Conservation (phyloP, 257 asterid genomes). For the Plectranthus barbatus region DNA sequence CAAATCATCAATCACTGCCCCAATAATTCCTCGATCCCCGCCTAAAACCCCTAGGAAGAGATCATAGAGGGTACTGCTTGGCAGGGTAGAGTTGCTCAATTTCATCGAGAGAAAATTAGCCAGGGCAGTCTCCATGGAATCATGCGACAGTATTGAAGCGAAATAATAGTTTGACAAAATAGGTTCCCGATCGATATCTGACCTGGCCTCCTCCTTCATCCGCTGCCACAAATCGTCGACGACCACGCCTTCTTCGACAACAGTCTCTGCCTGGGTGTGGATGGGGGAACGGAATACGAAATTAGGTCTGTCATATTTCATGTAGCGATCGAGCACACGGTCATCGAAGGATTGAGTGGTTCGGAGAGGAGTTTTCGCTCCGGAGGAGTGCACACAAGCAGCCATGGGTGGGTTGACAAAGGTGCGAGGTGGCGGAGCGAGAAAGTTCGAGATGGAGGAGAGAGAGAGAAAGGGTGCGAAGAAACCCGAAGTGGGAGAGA, state of each 20-base stretch:
- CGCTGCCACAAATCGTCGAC: constrained; percentile 27
- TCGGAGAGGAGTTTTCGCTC: constrained; percentile 17
- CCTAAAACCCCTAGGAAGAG: constrained; percentile 27
- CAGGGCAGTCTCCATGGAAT: constrained; percentile 32
- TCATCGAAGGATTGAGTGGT: constrained; percentile 21
- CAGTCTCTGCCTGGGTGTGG: neutral
- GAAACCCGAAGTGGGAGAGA: constrained; percentile 1
- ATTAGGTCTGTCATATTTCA: constrained; percentile 20
- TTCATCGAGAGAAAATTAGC: constrained; percentile 31
- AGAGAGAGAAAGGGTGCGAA: constrained; percentile 18
- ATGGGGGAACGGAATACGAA: constrained; percentile 12
- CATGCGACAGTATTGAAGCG: constrained; percentile 25
- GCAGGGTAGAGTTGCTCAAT: constrained; percentile 35
- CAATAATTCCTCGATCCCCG: constrained; percentile 26
- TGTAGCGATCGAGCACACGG: neutral
- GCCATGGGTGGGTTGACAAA: constrained; percentile 18
- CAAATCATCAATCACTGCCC: constrained; percentile 30
- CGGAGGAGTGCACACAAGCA: constrained; percentile 31
- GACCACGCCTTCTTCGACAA: constrained; percentile 3
- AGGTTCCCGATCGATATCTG: constrained; percentile 32
- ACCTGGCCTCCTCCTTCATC: constrained; percentile 42
- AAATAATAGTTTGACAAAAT: constrained; percentile 28
- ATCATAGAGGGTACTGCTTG: constrained; percentile 27
- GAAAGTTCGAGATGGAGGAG: constrained; percentile 10
- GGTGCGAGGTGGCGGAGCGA: constrained; percentile 1